phyloP scores from a whole-genome alignment of 1,284 basidiomycete genomes.

The Trametes sp. region DNA sequence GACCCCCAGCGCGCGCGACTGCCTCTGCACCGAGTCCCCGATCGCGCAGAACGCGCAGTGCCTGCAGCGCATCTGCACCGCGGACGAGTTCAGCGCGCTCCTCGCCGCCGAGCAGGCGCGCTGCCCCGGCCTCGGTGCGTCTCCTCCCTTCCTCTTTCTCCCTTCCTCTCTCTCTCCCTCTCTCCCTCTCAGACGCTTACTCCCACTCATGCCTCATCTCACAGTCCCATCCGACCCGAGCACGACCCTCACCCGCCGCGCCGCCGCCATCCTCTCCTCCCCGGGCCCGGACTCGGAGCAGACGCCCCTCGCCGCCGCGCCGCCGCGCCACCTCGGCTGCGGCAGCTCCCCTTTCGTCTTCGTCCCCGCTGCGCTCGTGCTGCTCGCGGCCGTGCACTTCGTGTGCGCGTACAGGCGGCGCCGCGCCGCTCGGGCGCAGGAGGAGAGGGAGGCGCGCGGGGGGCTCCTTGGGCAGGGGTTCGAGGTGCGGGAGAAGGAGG shows the following conservation, averaged over 20 bases:
- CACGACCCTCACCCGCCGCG: not conserved
- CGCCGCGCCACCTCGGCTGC: too few species aligned
- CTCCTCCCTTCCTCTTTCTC: not conserved
- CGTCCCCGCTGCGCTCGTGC: not conserved
- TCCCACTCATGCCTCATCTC: too few species aligned
- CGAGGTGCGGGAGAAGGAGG: too few species aligned
- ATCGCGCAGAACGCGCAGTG: not conserved
- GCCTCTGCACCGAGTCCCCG: not conserved
- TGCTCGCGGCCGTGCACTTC: not conserved
- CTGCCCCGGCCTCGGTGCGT: not conserved
- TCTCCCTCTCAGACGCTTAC: too few species aligned
- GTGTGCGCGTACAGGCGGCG: not conserved
- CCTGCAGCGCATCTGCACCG: not conserved
- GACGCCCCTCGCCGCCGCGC: not conserved
- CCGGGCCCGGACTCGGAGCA: too few species aligned
- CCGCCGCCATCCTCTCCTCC: not conserved
- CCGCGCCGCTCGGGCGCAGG: not conserved
- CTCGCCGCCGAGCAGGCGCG: not conserved
- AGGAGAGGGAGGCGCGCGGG: too few species aligned
- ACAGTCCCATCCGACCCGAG: too few species aligned
- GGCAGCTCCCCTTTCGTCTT: not conserved
- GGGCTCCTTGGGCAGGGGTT: too few species aligned
- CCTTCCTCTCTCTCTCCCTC: not conserved
- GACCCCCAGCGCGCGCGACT: not conserved
- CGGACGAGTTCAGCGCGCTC: not conserved